phyloP scores from a whole-genome alignment of 2,329 filamentous ascomycete species.

The Ascosphaera aggregata region DNA sequence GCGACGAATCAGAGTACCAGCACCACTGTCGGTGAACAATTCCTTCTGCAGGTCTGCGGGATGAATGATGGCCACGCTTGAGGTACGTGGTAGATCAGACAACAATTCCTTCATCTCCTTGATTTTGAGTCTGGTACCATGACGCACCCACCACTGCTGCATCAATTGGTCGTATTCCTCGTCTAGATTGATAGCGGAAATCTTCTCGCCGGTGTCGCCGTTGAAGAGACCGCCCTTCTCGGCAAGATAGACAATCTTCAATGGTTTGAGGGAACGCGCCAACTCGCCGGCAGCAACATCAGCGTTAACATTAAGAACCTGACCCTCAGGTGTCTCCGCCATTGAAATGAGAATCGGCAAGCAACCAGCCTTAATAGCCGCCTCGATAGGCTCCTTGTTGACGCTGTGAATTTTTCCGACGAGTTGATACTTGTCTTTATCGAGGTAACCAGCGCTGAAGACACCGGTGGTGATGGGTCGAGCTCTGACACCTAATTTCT shows the following conservation, averaged over 20 bases:
- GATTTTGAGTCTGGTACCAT: slow-evolving; percentile 90
- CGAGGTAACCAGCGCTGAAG: slow-evolving; percentile 80
- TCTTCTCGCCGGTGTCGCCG: slow-evolving; percentile 80
- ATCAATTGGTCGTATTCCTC: slow-evolving; percentile 89
- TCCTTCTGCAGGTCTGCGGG: slow-evolving; percentile 91
- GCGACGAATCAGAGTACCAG: slow-evolving; percentile 74
- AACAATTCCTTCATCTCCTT: slow-evolving; percentile 90
- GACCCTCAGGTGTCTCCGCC: slow-evolving; percentile 78
- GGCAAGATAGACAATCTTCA: slow-evolving; percentile 97
- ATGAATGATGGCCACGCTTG: slow-evolving; percentile 93
- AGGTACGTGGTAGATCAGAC: slow-evolving; percentile 68
- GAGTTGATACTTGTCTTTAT: slow-evolving; percentile 88
- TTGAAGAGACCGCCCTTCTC: slow-evolving; percentile 95
- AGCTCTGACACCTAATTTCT: slow-evolving; percentile 71
- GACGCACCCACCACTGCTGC: slow-evolving; percentile 83
- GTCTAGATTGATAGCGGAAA: slow-evolving; percentile 91
- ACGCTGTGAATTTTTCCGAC: slow-evolving; percentile 92
- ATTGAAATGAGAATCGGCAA: slow-evolving; percentile 89
- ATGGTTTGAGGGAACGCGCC: slow-evolving; percentile 63
- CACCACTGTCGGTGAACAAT: slow-evolving; percentile 85
- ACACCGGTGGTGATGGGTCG: slow-evolving; percentile 76
- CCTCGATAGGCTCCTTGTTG: slow-evolving; percentile 74
- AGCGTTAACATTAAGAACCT: slow-evolving; percentile 91
- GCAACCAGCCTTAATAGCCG: slow-evolving; percentile 73
- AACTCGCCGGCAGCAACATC: slow-evolving; percentile 91